Evolutionary conservation across 2,329 filamentous ascomycete species (phyloP).

Genomic region (Zymoseptoria brevis): DNA sequence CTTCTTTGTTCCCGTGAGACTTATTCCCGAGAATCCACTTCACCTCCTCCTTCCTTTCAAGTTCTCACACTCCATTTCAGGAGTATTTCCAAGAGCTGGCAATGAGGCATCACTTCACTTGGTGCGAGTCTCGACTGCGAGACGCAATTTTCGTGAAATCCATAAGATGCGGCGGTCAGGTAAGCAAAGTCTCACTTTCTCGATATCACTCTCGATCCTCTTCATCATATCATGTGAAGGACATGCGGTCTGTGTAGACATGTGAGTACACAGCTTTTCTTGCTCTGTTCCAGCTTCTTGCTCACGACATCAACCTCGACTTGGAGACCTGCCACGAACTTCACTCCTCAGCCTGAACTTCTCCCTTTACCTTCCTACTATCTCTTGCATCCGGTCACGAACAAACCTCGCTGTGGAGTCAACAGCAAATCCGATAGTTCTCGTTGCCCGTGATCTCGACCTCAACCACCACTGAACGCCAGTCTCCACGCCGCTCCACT

Average conservation of each 20-base stretch:
- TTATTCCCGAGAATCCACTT: too few relatives aligned
- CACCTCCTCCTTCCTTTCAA: too few relatives aligned
- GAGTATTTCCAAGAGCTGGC: too few relatives aligned
- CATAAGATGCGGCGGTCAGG: not conserved
- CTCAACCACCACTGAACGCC: not conserved
- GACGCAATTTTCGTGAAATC: not conserved
- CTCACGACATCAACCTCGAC: not conserved
- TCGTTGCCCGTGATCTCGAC: not conserved
- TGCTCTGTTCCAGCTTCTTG: not conserved
- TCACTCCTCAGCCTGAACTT: not conserved
- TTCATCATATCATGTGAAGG: not conserved
- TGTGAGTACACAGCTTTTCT: not conserved
- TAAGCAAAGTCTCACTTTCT: too few relatives aligned
- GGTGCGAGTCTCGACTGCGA: too few relatives aligned
- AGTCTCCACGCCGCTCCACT: not conserved
- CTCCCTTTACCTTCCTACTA: not conserved
- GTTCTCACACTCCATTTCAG: too few relatives aligned
- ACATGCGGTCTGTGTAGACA: not conserved
- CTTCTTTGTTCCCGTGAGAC: not conserved
- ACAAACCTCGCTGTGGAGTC: not conserved
- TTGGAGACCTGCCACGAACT: not conserved
- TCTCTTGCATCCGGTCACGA: not conserved
- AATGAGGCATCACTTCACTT: too few relatives aligned
- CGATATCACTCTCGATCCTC: not conserved
- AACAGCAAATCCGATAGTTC: not conserved